Evolutionary conservation across 371 early-diverging fungal species (phyloP).

Genomic region (Dichotomocladium elegans): DNA sequence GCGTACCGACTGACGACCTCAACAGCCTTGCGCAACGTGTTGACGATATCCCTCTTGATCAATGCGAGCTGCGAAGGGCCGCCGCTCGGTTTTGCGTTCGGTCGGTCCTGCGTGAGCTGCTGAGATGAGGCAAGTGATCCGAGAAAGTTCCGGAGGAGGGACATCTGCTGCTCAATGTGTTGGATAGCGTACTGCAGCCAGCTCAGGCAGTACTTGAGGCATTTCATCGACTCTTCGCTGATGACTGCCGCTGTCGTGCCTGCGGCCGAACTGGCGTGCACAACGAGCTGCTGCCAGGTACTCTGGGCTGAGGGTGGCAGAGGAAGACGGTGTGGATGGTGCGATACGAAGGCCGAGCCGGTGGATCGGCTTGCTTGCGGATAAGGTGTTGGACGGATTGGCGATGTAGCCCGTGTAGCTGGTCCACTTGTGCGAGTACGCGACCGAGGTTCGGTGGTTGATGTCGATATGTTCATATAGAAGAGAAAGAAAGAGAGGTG

Average conservation of each 20-base stretch:
- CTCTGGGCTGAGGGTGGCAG: constrained; percentile 11
- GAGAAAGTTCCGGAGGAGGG: constrained; percentile 60
- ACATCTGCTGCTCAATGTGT: constrained; percentile 79
- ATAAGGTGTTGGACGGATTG: constrained; percentile 21
- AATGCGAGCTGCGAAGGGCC: constrained; percentile 33
- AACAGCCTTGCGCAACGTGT: constrained; percentile 82
- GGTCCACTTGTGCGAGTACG: background rate
- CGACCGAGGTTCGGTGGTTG: background rate
- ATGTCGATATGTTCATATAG: background rate
- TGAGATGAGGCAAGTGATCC: constrained; percentile 44
- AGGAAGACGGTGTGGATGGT: constrained; percentile 9
- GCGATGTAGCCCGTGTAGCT: constrained; percentile 21
- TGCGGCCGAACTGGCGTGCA: constrained; percentile 62
- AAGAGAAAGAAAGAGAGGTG: background rate
- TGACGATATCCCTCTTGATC: constrained; percentile 79
- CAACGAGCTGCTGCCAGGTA: constrained; percentile 70
- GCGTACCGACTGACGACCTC: constrained; percentile 86
- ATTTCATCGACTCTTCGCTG: constrained; percentile 75
- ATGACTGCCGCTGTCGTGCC: constrained; percentile 70
- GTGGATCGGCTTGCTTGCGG: background rate
- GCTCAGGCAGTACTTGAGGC: constrained; percentile 74
- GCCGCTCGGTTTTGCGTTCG: background rate
- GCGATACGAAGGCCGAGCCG: constrained; percentile 1
- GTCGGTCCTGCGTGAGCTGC: constrained; percentile 2
- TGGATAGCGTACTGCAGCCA: constrained; percentile 83